Evolutionary conservation across 2,329 filamentous ascomycete genomes (phyloP).

Genomic region (Aspergillus sp.): DNA sequence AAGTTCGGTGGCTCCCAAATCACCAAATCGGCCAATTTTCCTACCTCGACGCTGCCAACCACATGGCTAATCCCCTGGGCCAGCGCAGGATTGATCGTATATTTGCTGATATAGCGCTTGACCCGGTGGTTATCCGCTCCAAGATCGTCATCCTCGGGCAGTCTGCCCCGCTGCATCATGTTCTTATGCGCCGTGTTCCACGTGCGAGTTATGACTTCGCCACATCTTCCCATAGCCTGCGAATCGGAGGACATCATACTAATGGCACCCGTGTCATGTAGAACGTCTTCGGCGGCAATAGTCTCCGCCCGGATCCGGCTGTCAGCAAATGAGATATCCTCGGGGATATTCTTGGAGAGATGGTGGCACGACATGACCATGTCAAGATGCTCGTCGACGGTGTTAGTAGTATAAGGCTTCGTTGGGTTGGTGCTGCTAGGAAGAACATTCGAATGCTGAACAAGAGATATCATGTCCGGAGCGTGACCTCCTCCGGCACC

Average conservation of each 20-base stretch:
- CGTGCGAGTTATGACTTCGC: slow-evolving; percentile 77
- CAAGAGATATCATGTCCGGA: slow-evolving; percentile 83
- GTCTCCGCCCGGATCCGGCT: slow-evolving; percentile 84
- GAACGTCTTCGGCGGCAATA: slow-evolving; percentile 84
- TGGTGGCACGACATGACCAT: slow-evolving; percentile 97
- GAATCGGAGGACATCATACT: slow-evolving; percentile 90
- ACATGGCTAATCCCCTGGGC: slow-evolving; percentile 78
- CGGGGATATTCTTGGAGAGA: slow-evolving; percentile 74
- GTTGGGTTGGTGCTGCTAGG: slow-evolving; percentile 83
- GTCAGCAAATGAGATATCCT: slow-evolving; percentile 87
- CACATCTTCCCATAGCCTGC: slow-evolving; percentile 87
- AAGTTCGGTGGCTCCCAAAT: slow-evolving; percentile 77
- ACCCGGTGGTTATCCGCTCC: slow-evolving; percentile 78
- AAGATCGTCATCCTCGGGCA: slow-evolving; percentile 68
- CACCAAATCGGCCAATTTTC: slow-evolving; percentile 76
- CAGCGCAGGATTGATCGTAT: slow-evolving; percentile 82
- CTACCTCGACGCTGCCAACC: slow-evolving; percentile 71
- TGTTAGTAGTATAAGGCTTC: slow-evolving; percentile 74
- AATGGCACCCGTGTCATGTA: slow-evolving; percentile 84
- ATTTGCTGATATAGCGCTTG: slow-evolving; percentile 82
- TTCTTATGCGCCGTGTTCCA: slow-evolving; percentile 97
- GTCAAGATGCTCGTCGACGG: slow-evolving; percentile 84
- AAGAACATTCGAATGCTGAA: slow-evolving; percentile 73
- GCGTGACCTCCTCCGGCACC: slow-evolving; percentile 85
- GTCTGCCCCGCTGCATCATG: slow-evolving; percentile 63